Percentiles rank a stretch among this genome's conserved stretches.
phyloP scores from a whole-genome alignment of 345 rosid species.

The Lepidium sativum region DNA sequence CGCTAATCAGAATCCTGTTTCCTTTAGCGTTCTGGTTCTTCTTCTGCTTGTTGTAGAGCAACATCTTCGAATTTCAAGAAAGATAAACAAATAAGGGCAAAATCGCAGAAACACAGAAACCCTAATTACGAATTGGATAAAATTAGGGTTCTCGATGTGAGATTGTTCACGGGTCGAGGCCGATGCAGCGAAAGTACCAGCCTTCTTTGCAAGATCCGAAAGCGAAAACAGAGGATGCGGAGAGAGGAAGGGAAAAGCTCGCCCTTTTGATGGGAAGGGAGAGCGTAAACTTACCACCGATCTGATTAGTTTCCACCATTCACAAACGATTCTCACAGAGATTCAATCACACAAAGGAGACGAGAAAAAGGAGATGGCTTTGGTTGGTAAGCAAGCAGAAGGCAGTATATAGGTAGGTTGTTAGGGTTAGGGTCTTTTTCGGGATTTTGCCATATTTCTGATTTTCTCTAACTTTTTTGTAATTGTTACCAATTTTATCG shows the following conservation, averaged over 20 bases:
- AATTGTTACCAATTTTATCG: neutral
- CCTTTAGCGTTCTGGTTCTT: slow-evolving; percentile 58
- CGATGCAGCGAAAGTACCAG: slow-evolving; percentile 99
- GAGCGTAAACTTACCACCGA: slow-evolving; percentile 57
- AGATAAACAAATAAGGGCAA: neutral
- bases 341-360: neutral
- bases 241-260: slow-evolving; percentile 48
- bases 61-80: slow-evolving; percentile 31
- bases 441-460: neutral
- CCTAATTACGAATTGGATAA: neutral
- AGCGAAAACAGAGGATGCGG: slow-evolving; percentile 50
- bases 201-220: slow-evolving; percentile 99
- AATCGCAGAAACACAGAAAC: neutral
- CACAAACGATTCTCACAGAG: slow-evolving; percentile 40
- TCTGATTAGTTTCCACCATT: slow-evolving; percentile 86
- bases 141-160: neutral
- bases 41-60: slow-evolving; percentile 84
- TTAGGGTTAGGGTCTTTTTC: slow-evolving; percentile 1
- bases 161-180: slow-evolving; percentile 71
- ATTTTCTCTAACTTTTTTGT: too few relatives aligned
- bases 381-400: neutral
- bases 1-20: slow-evolving; percentile 63
- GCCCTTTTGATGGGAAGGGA: slow-evolving; percentile 74
- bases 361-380: neutral
- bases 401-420: neutral